These are phyloP conservation scores for Cryptococcus sp. DNA, from an alignment of 1,284 basidiomycete genomes.

Conservation along the genomic window DNA sequence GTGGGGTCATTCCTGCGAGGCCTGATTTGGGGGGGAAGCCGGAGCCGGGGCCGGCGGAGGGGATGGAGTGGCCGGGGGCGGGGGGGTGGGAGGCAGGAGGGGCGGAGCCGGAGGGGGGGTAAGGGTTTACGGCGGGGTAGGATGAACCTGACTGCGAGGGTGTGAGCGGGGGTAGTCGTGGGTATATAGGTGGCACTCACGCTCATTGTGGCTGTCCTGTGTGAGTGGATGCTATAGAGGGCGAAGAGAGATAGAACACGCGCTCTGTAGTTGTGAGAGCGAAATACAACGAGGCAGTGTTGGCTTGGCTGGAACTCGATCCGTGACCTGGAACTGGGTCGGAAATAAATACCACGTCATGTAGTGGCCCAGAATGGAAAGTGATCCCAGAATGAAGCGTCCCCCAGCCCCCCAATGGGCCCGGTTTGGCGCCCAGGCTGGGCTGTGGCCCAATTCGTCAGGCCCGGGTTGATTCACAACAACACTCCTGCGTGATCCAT, in stretches of 20 bases:
- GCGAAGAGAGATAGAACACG: background rate
- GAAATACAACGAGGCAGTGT: background rate
- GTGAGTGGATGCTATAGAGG: background rate
- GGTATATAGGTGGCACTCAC: background rate
- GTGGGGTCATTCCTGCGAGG: constrained; percentile 44
- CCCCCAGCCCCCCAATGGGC: too few relatives aligned
- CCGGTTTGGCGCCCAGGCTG: too few relatives aligned
- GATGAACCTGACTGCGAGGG: background rate
- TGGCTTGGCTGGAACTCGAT: background rate
- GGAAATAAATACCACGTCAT: too few relatives aligned
- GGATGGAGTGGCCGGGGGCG: constrained; percentile 5
- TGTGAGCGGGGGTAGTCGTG: background rate
- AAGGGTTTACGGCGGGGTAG: constrained; percentile 23
- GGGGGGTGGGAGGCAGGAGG: constrained; percentile 2
- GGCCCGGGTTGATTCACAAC: too few relatives aligned
- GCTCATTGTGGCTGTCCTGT: too few relatives aligned
- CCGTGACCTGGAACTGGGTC: too few relatives aligned
- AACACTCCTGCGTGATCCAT: too few relatives aligned
- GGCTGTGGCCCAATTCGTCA: too few relatives aligned
- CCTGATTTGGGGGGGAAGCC: constrained; percentile 49
- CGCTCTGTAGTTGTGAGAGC: background rate
- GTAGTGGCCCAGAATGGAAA: too few relatives aligned
- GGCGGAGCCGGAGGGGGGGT: constrained; percentile 15
- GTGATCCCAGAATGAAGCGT: too few relatives aligned
- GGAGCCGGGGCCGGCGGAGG: constrained; percentile 44